Conservation (phyloP, 2,329 filamentous ascomycete genomes). For the Aspergillus uvarum region DNA sequence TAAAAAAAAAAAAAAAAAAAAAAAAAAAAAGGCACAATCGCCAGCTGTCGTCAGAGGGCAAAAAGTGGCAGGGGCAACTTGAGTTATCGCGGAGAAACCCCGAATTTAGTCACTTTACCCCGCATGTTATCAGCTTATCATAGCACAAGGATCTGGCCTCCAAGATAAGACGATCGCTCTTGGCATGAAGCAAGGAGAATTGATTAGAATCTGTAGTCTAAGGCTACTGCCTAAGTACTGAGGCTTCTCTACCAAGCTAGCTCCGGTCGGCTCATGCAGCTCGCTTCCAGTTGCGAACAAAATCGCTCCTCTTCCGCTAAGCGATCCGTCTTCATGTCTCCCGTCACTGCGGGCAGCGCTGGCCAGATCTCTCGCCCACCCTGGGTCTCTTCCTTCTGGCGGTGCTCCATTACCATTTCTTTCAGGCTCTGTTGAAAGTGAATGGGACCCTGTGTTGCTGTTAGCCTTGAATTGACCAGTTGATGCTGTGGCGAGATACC, state of each 20-base stretch:
- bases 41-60: background rate
- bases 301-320: constrained; percentile 5
- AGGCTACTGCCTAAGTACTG: too few species aligned
- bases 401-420: constrained; percentile 49
- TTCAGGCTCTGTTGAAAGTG: constrained; percentile 55
- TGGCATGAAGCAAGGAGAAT: background rate
- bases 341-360: constrained; percentile 26
- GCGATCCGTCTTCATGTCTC: background rate
- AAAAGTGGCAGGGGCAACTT: background rate
- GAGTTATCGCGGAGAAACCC: background rate
- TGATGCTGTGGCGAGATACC: constrained; percentile 20
- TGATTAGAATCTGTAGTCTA: background rate
- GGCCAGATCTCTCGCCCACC: constrained; percentile 53
- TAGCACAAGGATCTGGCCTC: background rate
- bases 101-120: background rate
- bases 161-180: background rate
- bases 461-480: background rate
- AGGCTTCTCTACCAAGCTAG: background rate
- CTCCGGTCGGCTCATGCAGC: constrained; percentile 1
- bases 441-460: constrained; percentile 38
- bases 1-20: too few species aligned
- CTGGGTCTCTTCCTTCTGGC: constrained; percentile 40
- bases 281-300: constrained; percentile 6
- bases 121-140: background rate
- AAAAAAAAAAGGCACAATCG: background rate